Evolutionary conservation across 352 stramenopile genomes (phyloP).

Genomic region (Pythium myriotylum): DNA sequence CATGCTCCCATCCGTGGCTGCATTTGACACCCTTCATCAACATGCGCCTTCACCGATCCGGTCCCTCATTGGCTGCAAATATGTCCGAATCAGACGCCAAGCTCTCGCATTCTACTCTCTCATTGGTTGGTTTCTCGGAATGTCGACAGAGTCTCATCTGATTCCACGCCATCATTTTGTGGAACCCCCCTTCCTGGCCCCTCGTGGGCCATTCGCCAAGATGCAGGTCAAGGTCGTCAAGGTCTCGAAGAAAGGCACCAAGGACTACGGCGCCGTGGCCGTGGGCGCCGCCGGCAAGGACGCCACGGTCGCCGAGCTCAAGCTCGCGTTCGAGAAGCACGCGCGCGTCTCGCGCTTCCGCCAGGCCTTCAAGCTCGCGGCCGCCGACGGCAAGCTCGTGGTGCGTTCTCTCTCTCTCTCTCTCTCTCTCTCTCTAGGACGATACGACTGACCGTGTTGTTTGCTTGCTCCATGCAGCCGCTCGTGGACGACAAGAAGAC

Average conservation of each 20-base stretch:
- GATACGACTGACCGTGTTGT: neutral
- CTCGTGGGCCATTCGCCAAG: neutral
- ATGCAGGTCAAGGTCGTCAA: constrained; percentile 76
- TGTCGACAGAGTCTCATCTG: neutral
- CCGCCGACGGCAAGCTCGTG: constrained; percentile 35
- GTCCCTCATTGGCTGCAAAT: neutral
- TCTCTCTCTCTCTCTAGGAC: neutral
- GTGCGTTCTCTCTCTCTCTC: constrained; percentile 16
- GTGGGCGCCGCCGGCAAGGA: constrained; percentile 29
- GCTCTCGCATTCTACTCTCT: neutral
- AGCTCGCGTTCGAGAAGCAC: constrained; percentile 56
- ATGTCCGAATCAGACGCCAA: no score
- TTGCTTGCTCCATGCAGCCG: constrained; percentile 25
- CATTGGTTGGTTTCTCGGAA: neutral
- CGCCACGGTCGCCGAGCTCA: constrained; percentile 54
- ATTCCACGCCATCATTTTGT: constrained; percentile 14
- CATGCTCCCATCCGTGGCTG: no score
- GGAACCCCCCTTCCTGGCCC: neutral
- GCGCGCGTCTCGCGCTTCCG: constrained; percentile 56
- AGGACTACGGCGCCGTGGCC: constrained; percentile 55
- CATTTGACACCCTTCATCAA: no score
- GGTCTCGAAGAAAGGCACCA: constrained; percentile 49
- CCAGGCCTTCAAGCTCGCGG: constrained; percentile 64
- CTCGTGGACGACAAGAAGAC: constrained; percentile 64
- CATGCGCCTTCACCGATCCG: no score